These are phyloP conservation scores for Sporothrix pseudoabietina DNA, from an alignment of 2,329 filamentous ascomycete genomes.

Conservation along the genomic window DNA sequence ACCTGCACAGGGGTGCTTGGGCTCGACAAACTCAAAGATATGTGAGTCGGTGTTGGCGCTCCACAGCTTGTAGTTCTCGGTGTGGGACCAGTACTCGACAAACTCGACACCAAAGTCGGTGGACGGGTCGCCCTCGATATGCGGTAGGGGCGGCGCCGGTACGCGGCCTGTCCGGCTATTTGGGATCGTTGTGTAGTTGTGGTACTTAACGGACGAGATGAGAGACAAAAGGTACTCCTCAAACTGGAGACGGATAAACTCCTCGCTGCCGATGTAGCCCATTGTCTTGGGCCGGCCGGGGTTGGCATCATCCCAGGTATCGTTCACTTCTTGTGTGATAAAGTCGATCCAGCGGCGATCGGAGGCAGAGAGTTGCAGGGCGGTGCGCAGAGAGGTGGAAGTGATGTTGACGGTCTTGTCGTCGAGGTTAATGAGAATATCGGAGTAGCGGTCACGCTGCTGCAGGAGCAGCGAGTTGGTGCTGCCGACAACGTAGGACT, in stretches of 20 bases:
- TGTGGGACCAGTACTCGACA: slow-evolving; percentile 82
- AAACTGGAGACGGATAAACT: slow-evolving; percentile 95
- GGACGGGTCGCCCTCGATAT: slow-evolving; percentile 80
- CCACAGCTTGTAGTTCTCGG: slow-evolving; percentile 92
- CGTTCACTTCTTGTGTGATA: slow-evolving; percentile 86
- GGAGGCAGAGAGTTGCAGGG: slow-evolving; percentile 76
- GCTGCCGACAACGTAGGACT: slow-evolving; percentile 95
- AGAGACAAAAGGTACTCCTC: slow-evolving; percentile 93
- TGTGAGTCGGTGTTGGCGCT: slow-evolving; percentile 77
- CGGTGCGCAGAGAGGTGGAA: slow-evolving; percentile 73
- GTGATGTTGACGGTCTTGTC: slow-evolving; percentile 83
- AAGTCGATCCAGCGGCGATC: slow-evolving; percentile 97
- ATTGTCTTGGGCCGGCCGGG: slow-evolving; percentile 89
- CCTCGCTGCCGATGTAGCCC: slow-evolving; percentile 92
- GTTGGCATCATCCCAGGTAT: slow-evolving; percentile 94
- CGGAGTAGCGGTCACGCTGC: slow-evolving; percentile 93
- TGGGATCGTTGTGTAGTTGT: slow-evolving; percentile 64
- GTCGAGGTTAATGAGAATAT: slow-evolving; percentile 94
- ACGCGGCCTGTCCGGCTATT: slow-evolving; percentile 56
- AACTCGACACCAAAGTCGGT: slow-evolving; percentile 82
- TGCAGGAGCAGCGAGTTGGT: slow-evolving; percentile 93
- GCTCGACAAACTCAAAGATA: slow-evolving; percentile 92
- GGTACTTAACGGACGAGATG: slow-evolving; percentile 87
- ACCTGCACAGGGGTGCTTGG: slow-evolving; percentile 88
- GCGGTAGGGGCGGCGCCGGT: slow-evolving; percentile 51